phyloP scores from a whole-genome alignment of 495 filamentous ascomycete genomes.

The Penicillium mononematosum region DNA sequence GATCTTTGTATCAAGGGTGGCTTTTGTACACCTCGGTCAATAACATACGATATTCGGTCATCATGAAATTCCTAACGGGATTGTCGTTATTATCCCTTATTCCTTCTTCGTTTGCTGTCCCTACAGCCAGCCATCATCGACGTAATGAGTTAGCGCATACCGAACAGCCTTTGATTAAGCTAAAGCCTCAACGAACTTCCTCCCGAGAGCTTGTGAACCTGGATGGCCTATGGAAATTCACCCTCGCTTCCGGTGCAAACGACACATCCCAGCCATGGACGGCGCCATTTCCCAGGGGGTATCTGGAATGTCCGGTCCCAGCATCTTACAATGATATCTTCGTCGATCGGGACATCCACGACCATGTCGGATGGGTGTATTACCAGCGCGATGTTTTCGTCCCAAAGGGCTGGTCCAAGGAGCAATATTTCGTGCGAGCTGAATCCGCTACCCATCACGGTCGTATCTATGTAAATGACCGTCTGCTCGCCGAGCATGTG shows the following conservation, averaged over 20 bases:
- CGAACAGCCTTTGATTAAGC: constrained; percentile 9
- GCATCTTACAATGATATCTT: constrained; percentile 11
- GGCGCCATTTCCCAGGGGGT: constrained; percentile 4
- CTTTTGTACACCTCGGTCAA: neutral
- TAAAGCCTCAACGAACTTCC: constrained; percentile 3
- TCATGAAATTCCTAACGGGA: neutral
- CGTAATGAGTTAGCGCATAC: neutral
- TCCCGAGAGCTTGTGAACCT: constrained; percentile 7
- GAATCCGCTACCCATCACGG: constrained; percentile 7
- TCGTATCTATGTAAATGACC: constrained; percentile 8
- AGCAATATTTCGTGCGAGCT: constrained; percentile 8
- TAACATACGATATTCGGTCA: neutral
- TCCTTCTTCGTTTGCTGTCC: neutral
- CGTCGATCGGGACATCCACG: constrained; percentile 1
- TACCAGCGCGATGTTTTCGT: constrained; percentile 10
- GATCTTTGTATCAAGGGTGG: neutral
- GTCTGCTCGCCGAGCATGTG: constrained; percentile 7
- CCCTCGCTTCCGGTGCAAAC: constrained; percentile 1
- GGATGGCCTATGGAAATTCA: constrained; percentile 11
- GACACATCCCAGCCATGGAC: constrained; percentile 9
- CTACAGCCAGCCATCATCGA: neutral
- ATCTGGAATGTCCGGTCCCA: constrained; percentile 7
- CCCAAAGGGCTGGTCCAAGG: constrained; percentile 10
- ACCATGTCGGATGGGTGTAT: constrained; percentile 12
- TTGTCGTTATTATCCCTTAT: constrained; percentile 3